phyloP scores from a whole-genome alignment of 2,329 filamentous ascomycete species.

The Pseudocercospora musae region DNA sequence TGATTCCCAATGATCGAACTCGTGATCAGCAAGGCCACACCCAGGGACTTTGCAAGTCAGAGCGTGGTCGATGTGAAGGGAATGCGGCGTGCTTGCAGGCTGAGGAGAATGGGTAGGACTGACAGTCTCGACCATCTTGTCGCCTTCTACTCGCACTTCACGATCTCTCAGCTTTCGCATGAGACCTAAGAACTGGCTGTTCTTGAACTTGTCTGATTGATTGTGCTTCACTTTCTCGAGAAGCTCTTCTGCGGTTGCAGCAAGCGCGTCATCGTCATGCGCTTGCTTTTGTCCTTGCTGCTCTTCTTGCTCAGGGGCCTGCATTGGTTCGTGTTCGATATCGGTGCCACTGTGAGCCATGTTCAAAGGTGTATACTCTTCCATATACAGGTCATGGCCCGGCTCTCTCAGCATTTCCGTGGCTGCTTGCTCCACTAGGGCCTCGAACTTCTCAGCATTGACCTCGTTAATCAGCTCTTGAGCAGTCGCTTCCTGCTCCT shows the following conservation, averaged over 20 bases:
- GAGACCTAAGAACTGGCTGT: slow-evolving; percentile 71
- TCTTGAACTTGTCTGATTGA: slow-evolving; percentile 69
- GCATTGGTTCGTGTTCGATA: slow-evolving; percentile 16
- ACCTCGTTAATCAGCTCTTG: slow-evolving; percentile 15
- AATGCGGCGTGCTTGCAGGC: slow-evolving; percentile 12
- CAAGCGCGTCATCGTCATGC: slow-evolving; percentile 63
- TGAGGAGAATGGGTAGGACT: slow-evolving; percentile 30
- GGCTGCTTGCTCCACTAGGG: slow-evolving; percentile 18
- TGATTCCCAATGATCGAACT: slow-evolving; percentile 36
- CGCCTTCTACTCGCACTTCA: slow-evolving; percentile 69
- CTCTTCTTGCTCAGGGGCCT: slow-evolving; percentile 11
- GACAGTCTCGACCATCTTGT: slow-evolving; percentile 59
- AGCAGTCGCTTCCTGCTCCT: slow-evolving; percentile 10
- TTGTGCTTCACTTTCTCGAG: slow-evolving; percentile 67
- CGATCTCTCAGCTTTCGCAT: slow-evolving; percentile 73
- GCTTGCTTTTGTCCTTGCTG: slow-evolving; percentile 14
- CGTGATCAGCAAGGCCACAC: slow-evolving; percentile 26
- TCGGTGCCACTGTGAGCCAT: slow-evolving; percentile 14
- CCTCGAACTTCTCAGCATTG: slow-evolving; percentile 21
- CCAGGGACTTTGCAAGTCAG: slow-evolving; percentile 16
- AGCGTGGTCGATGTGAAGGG: slow-evolving; percentile 10
- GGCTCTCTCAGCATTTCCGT: slow-evolving; percentile 22
- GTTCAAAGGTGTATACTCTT: slow-evolving; percentile 12
- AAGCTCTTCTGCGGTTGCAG: slow-evolving; percentile 67
- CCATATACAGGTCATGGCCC: slow-evolving; percentile 18